A percentile compares a stretch with the other conserved stretches of the same genome.
These are phyloP conservation scores for Mucor plumbeus DNA, from an alignment of 371 early-diverging fungal genomes.

Conservation along the genomic window DNA sequence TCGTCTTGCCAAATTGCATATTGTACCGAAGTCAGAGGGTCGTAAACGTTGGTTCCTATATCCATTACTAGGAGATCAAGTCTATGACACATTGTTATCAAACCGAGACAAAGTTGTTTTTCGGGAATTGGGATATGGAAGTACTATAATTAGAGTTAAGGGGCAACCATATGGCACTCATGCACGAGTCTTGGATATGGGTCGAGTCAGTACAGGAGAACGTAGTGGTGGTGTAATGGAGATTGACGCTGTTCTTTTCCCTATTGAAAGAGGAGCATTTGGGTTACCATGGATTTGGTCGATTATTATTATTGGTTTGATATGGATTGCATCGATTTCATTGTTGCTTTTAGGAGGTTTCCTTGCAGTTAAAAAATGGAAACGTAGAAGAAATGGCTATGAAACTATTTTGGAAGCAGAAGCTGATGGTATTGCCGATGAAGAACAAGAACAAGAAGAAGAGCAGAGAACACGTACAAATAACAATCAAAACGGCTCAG, in stretches of 20 bases:
- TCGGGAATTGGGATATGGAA: constrained; percentile 32
- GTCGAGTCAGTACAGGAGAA: constrained; percentile 32
- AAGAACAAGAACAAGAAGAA: constrained; percentile 14
- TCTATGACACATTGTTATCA: constrained; percentile 49
- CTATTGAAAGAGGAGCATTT: constrained; percentile 42
- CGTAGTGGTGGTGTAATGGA: constrained; percentile 43
- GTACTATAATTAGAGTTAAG: constrained; percentile 29
- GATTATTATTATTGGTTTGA: constrained; percentile 16
- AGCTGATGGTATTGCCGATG: neutral
- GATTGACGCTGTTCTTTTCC: constrained; percentile 46
- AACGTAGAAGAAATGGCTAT: constrained; percentile 25
- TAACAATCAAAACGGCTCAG: too few relatives aligned
- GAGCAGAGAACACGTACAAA: neutral
- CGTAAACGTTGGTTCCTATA: constrained; percentile 16
- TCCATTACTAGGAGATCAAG: constrained; percentile 26
- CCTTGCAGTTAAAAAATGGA: constrained; percentile 19
- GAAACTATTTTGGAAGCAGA: constrained; percentile 18
- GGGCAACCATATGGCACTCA: constrained; percentile 27
- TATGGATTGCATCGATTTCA: neutral
- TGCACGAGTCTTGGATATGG: constrained; percentile 37
- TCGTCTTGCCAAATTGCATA: constrained; percentile 51
- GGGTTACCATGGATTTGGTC: constrained; percentile 49
- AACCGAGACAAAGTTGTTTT: constrained; percentile 37
- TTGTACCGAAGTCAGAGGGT: constrained; percentile 26
- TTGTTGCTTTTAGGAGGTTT: constrained; percentile 7